A percentile compares a stretch with the other conserved stretches of the same genome.
Conservation (phyloP, 805 yeast genomes). For the Saccharomycopsis microspora region DNA sequence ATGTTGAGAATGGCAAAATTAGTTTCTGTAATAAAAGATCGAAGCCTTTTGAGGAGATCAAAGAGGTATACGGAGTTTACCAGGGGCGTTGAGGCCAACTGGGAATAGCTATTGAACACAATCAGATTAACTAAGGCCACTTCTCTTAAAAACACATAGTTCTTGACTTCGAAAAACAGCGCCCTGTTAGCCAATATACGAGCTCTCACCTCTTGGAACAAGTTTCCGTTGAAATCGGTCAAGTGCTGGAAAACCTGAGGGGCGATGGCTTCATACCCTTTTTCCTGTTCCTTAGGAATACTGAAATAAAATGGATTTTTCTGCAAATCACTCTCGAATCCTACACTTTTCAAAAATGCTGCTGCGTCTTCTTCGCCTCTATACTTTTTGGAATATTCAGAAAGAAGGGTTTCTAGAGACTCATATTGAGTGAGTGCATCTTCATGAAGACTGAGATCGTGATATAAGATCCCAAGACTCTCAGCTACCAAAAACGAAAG, state of each 20-base stretch:
- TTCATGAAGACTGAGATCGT: slow-evolving; percentile 44
- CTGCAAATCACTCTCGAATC: slow-evolving; percentile 10
- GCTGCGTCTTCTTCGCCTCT: background rate
- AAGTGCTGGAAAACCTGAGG: slow-evolving; percentile 8
- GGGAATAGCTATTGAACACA: slow-evolving; percentile 19
- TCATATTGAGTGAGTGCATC: slow-evolving; percentile 48
- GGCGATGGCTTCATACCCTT: slow-evolving; percentile 12
- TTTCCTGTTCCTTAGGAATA: slow-evolving; percentile 2
- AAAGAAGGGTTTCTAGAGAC: slow-evolving; percentile 27
- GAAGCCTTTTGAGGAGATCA: slow-evolving; percentile 25
- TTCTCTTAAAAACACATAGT: slow-evolving; percentile 27
- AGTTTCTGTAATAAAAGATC: slow-evolving; percentile 30
- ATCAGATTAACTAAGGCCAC: slow-evolving; percentile 27
- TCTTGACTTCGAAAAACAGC: slow-evolving; percentile 20
- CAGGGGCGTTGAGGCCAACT: slow-evolving; percentile 28
- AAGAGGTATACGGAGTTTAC: slow-evolving; percentile 30
- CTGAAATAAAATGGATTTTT: slow-evolving; percentile 14
- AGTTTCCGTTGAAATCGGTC: slow-evolving; percentile 8
- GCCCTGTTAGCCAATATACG: slow-evolving; percentile 10
- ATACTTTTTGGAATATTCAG: slow-evolving; percentile 15
- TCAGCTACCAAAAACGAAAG: slow-evolving; percentile 34
- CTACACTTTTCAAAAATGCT: slow-evolving; percentile 8
- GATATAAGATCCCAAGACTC: slow-evolving; percentile 39
- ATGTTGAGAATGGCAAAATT: slow-evolving; percentile 18
- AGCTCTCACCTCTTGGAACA: slow-evolving; percentile 9